These are phyloP conservation scores for Madurella mycetomatis DNA, from an alignment of 2,329 filamentous ascomycete genomes.

Conservation along the genomic window DNA sequence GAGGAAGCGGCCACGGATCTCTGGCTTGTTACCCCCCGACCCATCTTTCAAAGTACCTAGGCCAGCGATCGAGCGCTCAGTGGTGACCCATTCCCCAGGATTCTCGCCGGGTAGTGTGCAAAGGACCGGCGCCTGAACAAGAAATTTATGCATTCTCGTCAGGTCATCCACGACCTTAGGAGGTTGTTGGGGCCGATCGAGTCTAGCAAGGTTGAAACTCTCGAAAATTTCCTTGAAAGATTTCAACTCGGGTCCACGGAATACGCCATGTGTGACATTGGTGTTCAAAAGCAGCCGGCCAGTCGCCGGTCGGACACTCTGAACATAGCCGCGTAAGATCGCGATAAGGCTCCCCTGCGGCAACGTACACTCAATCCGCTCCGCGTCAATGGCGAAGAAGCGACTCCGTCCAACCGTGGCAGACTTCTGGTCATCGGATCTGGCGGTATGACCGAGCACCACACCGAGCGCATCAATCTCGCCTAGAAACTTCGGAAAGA, in stretches of 20 bases:
- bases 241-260: constrained; percentile 36
- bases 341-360: constrained; percentile 28
- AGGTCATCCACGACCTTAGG: constrained; percentile 14
- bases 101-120: constrained; percentile 32
- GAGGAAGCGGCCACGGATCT: constrained; percentile 12
- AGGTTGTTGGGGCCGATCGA: neutral
- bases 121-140: constrained; percentile 37
- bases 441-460: constrained; percentile 44
- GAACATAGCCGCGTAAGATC: constrained; percentile 51
- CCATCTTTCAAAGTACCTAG: constrained; percentile 22
- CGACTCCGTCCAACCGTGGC: constrained; percentile 44
- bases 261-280: constrained; percentile 52
- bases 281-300: constrained; percentile 51
- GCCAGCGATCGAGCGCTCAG: constrained; percentile 29
- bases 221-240: constrained; percentile 32
- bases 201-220: neutral
- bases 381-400: constrained; percentile 42
- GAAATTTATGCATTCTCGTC: constrained; percentile 33
- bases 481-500: constrained; percentile 47
- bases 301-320: constrained; percentile 50
- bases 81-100: constrained; percentile 28
- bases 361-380: constrained; percentile 9
- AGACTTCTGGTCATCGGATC: constrained; percentile 32
- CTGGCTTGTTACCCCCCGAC: neutral
- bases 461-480: constrained; percentile 49